Evolutionary conservation across 1,284 basidiomycete species (phyloP).

Genomic region (Cryptococcus sp.): DNA sequence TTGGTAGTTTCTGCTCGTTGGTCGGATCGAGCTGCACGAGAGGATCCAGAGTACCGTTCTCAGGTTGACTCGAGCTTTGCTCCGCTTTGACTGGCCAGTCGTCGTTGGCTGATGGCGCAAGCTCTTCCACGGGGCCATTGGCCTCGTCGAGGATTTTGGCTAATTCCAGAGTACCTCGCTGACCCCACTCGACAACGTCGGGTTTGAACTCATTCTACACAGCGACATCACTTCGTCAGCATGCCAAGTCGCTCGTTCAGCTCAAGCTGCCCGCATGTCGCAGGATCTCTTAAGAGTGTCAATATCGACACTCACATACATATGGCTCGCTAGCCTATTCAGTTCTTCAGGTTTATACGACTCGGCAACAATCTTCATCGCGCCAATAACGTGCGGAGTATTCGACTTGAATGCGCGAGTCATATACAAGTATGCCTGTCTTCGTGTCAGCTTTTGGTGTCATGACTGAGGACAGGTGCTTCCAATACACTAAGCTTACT

Average conservation of each 20-base stretch:
- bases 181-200: constrained; percentile 52
- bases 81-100: constrained; percentile 4
- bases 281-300: background rate
- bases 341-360: constrained; percentile 68
- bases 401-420: constrained; percentile 75
- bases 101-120: background rate
- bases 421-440: constrained; percentile 73
- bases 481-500: constrained; percentile 28
- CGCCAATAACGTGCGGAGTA: constrained; percentile 72
- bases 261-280: background rate
- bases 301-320: constrained; percentile 61
- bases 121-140: constrained; percentile 17
- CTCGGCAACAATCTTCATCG: constrained; percentile 72
- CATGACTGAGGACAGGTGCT: background rate
- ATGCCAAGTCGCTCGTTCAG: background rate
- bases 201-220: constrained; percentile 51
- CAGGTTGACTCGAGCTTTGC: background rate
- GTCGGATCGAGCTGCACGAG: background rate
- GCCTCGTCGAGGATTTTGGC: constrained; percentile 46
- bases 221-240: background rate
- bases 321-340: constrained; percentile 66
- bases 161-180: constrained; percentile 43
- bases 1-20: constrained; percentile 8
- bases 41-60: background rate
- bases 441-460: background rate